Base-by-base conservation (phyloP, 177 flowering plant genomes). In the Tripterygium wilfordii region DNA sequence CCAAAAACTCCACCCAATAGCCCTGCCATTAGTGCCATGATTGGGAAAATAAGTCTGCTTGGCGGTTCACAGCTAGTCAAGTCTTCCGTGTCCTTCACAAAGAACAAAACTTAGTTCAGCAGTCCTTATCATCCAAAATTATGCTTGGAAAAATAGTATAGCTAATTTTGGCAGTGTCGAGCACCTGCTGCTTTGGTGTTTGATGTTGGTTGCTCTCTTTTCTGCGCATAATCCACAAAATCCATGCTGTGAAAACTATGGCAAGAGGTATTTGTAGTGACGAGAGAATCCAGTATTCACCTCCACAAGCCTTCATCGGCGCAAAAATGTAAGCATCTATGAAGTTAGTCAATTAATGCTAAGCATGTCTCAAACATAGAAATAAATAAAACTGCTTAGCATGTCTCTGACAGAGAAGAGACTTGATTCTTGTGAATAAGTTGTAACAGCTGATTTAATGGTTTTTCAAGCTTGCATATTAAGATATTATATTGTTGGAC, bases 1-100 rank as follows among this genome's bases (percentile, higher is more conserved):
- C 91, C 87, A 54, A 80, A 80, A 36, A 78, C 58, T 28, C 91
- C 91, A 16, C 91, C 84, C 45, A 83, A 54, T 13, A 57, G 23
- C 38, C 91, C 91, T 1, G 91, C 86, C 32, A 72, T 32, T 8
- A 80, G 61, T 7, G 87, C 85, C 77, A 78, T 70, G 26, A 66
- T 0, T 14, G 87, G 91, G 58, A 83, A 80, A 1, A 63, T 25
- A 26, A 70, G 48, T 45, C 57, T 60, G 38, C 55, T 49, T 23
- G 61, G 31, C 17, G 51, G 15, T 49, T 41, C 38, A 5, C 16
- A 27, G 22, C 48, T 26, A 20, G 49, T 49, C 21, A 29, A 31
- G 14, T 38, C 56, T 30, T 31, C 66, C 3, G 35, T 45, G 29
- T 58, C 74, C 80, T 73, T 33, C 46, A 47, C 12, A 36, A 32